phyloP scores from a whole-genome alignment of 768 basidiomycete genomes.

The Termitomyces titanicus region DNA sequence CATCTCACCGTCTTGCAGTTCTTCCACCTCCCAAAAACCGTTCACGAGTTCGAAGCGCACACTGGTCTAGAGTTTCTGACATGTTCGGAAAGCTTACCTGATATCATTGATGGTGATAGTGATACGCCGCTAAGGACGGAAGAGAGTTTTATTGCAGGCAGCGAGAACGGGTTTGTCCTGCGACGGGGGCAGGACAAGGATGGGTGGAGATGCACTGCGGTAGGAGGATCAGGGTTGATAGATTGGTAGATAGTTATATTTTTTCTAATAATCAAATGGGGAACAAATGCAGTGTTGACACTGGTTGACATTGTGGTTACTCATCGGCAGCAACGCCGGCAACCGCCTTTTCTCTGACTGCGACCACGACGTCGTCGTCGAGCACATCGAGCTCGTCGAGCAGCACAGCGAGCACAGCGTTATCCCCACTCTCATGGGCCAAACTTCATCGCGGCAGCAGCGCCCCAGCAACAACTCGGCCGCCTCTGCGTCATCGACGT shows the following conservation, averaged over 20 bases:
- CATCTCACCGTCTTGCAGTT: constrained; percentile 27
- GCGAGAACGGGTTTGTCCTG: constrained; percentile 52
- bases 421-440: not conserved
- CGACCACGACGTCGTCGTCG: constrained; percentile 3
- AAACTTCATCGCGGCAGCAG: constrained; percentile 6
- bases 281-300: constrained; percentile 7
- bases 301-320: constrained; percentile 10
- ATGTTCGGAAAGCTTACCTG: constrained; percentile 16
- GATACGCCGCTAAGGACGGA: constrained; percentile 18
- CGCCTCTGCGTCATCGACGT: not conserved
- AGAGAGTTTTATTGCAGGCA: constrained; percentile 39
- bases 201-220: constrained; percentile 39
- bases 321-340: constrained; percentile 12
- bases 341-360: constrained; percentile 14
- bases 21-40: constrained; percentile 32
- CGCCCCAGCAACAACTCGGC: constrained; percentile 9
- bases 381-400: constrained; percentile 3
- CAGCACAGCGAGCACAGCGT: not conserved
- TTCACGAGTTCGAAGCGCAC: not conserved
- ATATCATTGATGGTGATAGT: constrained; percentile 4
- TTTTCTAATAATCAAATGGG: no score
- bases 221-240: constrained; percentile 29
- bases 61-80: constrained; percentile 13
- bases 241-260: constrained; percentile 1
- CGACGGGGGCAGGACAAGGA: constrained; percentile 18